Evolutionary conservation across 148 eudicot genomes (phyloP).

Genomic region (Rhododendron simsii): DNA sequence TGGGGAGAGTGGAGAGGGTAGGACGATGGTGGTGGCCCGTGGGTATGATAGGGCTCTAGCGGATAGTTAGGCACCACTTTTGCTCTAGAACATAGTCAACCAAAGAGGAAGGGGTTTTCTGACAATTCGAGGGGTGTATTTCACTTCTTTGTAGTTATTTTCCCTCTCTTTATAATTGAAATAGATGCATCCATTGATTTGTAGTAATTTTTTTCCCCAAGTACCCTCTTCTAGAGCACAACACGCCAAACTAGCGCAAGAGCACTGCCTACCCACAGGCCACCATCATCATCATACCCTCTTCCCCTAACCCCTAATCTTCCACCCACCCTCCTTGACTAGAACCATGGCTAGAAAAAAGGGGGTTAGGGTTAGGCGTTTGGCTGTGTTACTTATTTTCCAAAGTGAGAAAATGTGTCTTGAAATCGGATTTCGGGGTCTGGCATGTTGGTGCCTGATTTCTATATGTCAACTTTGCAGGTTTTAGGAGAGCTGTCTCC

Average conservation of each 20-base stretch:
- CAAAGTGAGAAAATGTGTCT: background rate
- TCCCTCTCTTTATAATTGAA: background rate
- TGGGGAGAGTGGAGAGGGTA: background rate
- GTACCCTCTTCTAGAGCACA: background rate
- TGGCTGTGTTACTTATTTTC: background rate
- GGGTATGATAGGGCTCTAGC: background rate
- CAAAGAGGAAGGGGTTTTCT: background rate
- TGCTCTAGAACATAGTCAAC: background rate
- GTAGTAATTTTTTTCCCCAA: background rate
- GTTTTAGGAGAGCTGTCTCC: slow-evolving; percentile 79
- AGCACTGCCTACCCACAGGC: background rate
- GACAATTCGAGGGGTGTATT: background rate
- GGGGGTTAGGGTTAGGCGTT: background rate
- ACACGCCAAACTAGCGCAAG: background rate
- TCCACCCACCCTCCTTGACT: background rate
- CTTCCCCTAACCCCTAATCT: background rate
- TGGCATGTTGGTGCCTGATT: background rate
- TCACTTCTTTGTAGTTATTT: background rate
- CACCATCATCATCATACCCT: background rate
- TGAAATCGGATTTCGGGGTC: background rate
- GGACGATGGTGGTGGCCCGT: background rate
- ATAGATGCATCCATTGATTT: background rate
- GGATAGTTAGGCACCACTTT: background rate
- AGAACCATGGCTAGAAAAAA: background rate
- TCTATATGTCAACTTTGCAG: slow-evolving; percentile 33